Evolutionary conservation across 2,329 filamentous ascomycete genomes (phyloP), one percentile per base, ranked within the genome.

Genomic region (Exophiala bonariae): DNA sequence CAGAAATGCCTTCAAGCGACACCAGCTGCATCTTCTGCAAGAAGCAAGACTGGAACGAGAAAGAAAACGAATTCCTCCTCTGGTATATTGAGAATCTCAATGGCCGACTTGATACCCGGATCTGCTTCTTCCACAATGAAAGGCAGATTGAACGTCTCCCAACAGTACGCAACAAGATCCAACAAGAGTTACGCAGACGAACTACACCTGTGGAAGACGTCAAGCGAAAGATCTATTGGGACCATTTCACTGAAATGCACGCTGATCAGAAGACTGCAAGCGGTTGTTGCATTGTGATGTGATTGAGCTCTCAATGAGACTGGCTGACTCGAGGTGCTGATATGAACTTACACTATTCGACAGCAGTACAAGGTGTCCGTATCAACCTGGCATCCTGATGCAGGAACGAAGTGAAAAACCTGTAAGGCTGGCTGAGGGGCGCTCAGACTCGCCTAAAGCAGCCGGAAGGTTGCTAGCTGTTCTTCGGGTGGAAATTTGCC

Each of bases 41-140:
- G 32, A 38, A n/a, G 20, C 32, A 31, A 3, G 38, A 38, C 6
- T 48, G 45, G 45, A 19, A 38, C 20, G 39, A 48, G 9, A 37
- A 23, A 7, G 45, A 48, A 11, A 17, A 37, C 10, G 45, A 48
- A 23, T 14, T 42, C 11, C 45, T 48, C 20, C 36, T 41, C 33
- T 42, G 45, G 45, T 41, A 42, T 18, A 43, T 32, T 18, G 6
- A 37, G 20, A 34, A 48, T n/a, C 39, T 48, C 20, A 43, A 48
- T 5, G 45, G 45, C 22, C 37, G 39, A 3, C 17, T 48, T 19
- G 45, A 48, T 10, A 42, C 45, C 6, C 20, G 39, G 10, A 37
- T 48, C 33, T 48, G 45, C 32, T 20, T 23, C 32, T 42, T 28
- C 16, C 45, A 48, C 37, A 48, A 48, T 19, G 30, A 22, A 32